Evolutionary conservation across 2,329 filamentous ascomycete species (phyloP).

Genomic region (Ophiosphaerella narmari): DNA sequence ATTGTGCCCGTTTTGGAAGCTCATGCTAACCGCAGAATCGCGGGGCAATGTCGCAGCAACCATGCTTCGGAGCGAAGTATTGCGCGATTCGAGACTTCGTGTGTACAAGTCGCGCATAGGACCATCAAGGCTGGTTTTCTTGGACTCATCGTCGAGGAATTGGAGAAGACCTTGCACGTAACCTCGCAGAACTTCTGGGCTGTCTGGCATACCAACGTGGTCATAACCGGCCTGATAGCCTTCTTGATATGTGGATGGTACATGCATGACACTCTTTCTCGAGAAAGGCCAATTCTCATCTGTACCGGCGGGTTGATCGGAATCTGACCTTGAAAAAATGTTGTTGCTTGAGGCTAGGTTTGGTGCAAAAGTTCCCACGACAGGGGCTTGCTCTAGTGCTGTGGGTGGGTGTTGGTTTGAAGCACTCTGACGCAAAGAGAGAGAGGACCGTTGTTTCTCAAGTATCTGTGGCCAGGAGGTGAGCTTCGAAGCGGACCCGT

Average conservation of each 20-base stretch:
- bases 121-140: slow-evolving; percentile 18
- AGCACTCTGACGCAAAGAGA: slow-evolving; percentile 21
- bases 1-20: slow-evolving; percentile 19
- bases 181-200: slow-evolving; percentile 38
- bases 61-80: slow-evolving; percentile 33
- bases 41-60: slow-evolving; percentile 29
- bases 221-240: slow-evolving; percentile 46
- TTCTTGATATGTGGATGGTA: slow-evolving; percentile 44
- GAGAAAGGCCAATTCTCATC: slow-evolving; percentile 30
- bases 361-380: slow-evolving; percentile 3
- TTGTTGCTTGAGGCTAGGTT: slow-evolving; percentile 18
- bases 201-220: slow-evolving; percentile 39
- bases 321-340: slow-evolving; percentile 11
- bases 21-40: slow-evolving; percentile 37
- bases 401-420: slow-evolving; percentile 4
- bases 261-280: slow-evolving; percentile 23
- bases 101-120: slow-evolving; percentile 12
- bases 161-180: slow-evolving; percentile 39
- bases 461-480: slow-evolving; percentile 40
- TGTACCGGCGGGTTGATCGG: slow-evolving; percentile 22
- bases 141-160: slow-evolving; percentile 35
- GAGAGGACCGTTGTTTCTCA: slow-evolving; percentile 25
- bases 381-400: slow-evolving; percentile 11
- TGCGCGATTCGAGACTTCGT: slow-evolving; percentile 16
- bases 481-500: slow-evolving; percentile 30